Evolutionary conservation across 1,284 basidiomycete species (phyloP).

Genomic region (Rhodofomes roseus): DNA sequence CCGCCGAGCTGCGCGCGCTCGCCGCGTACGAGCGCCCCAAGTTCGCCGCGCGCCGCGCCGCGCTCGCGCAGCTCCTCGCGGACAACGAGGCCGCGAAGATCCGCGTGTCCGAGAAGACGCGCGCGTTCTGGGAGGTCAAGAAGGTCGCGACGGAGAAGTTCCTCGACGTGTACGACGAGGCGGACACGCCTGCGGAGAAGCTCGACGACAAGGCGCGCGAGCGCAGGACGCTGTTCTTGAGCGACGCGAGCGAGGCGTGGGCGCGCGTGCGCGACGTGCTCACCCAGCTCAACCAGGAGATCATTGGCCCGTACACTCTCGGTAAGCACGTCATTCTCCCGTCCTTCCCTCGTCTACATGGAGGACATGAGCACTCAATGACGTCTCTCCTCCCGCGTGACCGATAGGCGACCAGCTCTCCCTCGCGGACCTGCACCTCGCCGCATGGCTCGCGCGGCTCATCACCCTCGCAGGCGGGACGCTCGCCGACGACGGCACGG

Average conservation of each 20-base stretch:
- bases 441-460: conserved; percentile 71
- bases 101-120: conserved; percentile 58
- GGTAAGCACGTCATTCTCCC: conserved; percentile 40
- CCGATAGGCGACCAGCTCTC: conserved; percentile 69
- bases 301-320: conserved; percentile 70
- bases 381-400: neutral
- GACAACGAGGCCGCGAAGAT: conserved; percentile 45
- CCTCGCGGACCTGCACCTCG: conserved; percentile 77
- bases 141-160: conserved; percentile 42
- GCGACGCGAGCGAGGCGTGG: conserved; percentile 38
- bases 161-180: conserved; percentile 42
- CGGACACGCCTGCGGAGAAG: conserved; percentile 38
- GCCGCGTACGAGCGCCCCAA: conserved; percentile 39
- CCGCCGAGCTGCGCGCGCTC: conserved; percentile 38
- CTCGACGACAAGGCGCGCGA: conserved; percentile 28
- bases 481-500: conserved; percentile 44
- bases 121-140: conserved; percentile 53
- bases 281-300: conserved; percentile 47
- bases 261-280: conserved; percentile 42
- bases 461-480: conserved; percentile 54
- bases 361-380: neutral
- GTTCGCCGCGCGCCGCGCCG: conserved; percentile 47
- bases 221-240: conserved; percentile 34
- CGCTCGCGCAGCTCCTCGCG: conserved; percentile 51
- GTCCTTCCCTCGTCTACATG: neutral